These are phyloP conservation scores for Candida chauliodis DNA, from an alignment of 805 yeast genomes.

Conservation along the genomic window DNA sequence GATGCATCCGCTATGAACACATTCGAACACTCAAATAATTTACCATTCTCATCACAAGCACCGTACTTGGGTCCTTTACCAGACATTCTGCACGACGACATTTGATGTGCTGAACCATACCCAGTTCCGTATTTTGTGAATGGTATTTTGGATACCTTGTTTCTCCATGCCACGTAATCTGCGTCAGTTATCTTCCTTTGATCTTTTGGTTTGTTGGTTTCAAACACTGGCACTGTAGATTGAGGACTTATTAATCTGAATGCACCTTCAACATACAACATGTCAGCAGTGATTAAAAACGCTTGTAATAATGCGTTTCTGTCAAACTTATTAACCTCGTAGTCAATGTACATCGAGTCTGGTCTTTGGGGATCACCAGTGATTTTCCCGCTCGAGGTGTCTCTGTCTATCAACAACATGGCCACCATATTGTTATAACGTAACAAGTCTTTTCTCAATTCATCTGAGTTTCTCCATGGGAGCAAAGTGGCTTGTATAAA, in stretches of 20 bases:
- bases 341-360: constrained; percentile 31
- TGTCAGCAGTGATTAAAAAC: constrained; percentile 37
- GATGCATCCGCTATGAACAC: constrained; percentile 50
- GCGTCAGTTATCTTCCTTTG: constrained; percentile 38
- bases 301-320: constrained; percentile 36
- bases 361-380: constrained; percentile 31
- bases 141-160: constrained; percentile 22
- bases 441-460: constrained; percentile 27
- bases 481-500: constrained; percentile 29
- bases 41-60: constrained; percentile 43
- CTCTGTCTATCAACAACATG: constrained; percentile 45
- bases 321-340: constrained; percentile 40
- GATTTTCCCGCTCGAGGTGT: constrained; percentile 39
- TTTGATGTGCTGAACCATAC: constrained; percentile 52
- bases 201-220: constrained; percentile 28
- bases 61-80: constrained; percentile 43
- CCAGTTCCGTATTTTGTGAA: constrained; percentile 25
- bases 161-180: constrained; percentile 42
- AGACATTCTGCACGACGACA: constrained; percentile 49
- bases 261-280: constrained; percentile 49
- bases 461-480: constrained; percentile 41
- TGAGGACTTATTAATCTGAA: constrained; percentile 36
- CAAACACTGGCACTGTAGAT: constrained; percentile 34
- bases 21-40: constrained; percentile 45
- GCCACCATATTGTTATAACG: constrained; percentile 36